A percentile compares a stretch with the other conserved stretches of the same genome.
phyloP scores from a whole-genome alignment of 2,329 filamentous ascomycete species.

The Nemania diffusa region DNA sequence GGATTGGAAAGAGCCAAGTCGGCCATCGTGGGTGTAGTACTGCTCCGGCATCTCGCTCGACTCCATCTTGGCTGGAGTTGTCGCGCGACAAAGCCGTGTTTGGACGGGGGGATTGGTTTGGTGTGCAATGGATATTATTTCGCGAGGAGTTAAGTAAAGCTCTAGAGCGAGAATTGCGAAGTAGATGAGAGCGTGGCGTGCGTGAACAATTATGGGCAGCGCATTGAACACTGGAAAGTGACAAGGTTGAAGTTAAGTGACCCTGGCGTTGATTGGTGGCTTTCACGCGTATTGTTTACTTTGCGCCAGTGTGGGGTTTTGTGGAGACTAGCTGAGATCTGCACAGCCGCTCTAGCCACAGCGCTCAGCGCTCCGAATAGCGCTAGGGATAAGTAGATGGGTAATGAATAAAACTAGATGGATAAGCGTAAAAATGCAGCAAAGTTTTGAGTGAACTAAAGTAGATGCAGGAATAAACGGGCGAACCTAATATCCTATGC shows the following conservation, averaged over 20 bases:
- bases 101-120: not conserved
- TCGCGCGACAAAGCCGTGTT: conserved; percentile 14
- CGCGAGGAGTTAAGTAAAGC: not conserved
- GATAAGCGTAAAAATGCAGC: too few relatives aligned
- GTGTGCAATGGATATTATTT: not conserved
- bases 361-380: too few relatives aligned
- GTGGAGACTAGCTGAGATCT: not conserved
- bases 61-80: conserved; percentile 40
- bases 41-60: conserved; percentile 55
- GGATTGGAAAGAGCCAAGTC: conserved; percentile 81
- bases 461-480: too few relatives aligned
- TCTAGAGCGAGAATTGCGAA: not conserved
- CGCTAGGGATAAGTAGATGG: too few relatives aligned
- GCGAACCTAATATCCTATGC: too few relatives aligned
- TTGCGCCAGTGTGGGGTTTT: conserved; percentile 20
- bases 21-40: conserved; percentile 75
- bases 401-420: too few relatives aligned
- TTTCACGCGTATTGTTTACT: conserved; percentile 48
- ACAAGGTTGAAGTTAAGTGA: conserved; percentile 14
- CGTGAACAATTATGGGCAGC: not conserved
- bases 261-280: conserved; percentile 39
- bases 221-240: conserved; percentile 3
- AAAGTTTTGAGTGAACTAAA: too few relatives aligned
- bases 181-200: not conserved
- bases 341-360: too few relatives aligned